Evolutionary conservation across 179 eudicot species (phyloP).

Genomic region (Amaranthus tricolor): DNA sequence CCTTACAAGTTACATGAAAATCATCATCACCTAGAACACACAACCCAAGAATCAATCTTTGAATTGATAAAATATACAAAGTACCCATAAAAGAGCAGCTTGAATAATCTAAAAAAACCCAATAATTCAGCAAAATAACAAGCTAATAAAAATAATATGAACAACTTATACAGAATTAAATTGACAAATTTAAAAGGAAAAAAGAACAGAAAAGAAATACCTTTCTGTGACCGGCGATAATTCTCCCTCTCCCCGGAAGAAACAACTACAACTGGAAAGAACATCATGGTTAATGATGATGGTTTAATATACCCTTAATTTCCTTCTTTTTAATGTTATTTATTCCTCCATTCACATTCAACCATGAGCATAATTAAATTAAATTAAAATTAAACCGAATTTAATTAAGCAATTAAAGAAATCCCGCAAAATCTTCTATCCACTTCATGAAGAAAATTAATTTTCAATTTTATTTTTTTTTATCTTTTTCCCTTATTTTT

Average conservation of each 20-base stretch:
- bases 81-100: neutral
- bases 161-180: neutral
- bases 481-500: neutral
- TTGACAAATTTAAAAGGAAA: neutral
- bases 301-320: conserved; percentile 2
- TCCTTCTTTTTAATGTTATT: neutral
- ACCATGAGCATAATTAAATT: neutral
- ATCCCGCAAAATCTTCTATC: conserved; percentile 27
- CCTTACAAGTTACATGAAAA: neutral
- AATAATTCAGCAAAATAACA: neutral
- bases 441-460: neutral
- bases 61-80: neutral
- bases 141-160: neutral
- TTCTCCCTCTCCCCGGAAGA: conserved; percentile 22
- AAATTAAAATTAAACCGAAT: neutral
- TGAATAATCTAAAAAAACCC: neutral
- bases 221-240: conserved; percentile 17
- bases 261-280: conserved; percentile 32
- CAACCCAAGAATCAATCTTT: conserved; percentile 9
- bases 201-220: conserved; percentile 13
- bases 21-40: conserved; percentile 6
- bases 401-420: neutral
- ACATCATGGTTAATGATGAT: conserved; percentile 29
- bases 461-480: conserved; percentile 1
- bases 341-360: neutral